phyloP scores from a whole-genome alignment of 2,329 filamentous ascomycete genomes.

The Dactylellina leptospora region DNA sequence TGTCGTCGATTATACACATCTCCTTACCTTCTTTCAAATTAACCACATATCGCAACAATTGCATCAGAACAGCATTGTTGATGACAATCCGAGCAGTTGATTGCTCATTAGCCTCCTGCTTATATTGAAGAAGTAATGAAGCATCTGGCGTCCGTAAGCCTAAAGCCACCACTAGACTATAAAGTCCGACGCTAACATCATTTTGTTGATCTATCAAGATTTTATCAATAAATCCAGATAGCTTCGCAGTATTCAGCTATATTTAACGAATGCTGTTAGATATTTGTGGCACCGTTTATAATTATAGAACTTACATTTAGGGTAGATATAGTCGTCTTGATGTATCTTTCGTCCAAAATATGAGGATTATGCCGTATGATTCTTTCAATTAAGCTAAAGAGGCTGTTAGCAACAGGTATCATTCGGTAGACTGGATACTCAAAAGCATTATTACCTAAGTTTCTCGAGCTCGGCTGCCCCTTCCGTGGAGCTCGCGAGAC shows the following conservation, averaged over 20 bases:
- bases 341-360: constrained; percentile 12
- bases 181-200: constrained; percentile 9
- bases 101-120: too few species aligned
- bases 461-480: background rate
- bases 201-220: background rate
- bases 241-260: constrained; percentile 11
- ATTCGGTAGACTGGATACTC: too few species aligned
- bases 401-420: background rate
- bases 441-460: constrained; percentile 21
- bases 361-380: constrained; percentile 24
- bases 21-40: constrained; percentile 12
- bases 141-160: constrained; percentile 4
- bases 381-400: constrained; percentile 15
- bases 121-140: constrained; percentile 2
- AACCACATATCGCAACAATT: constrained; percentile 20
- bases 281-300: too few species aligned
- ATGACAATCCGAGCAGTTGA: background rate
- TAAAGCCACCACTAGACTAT: constrained; percentile 27
- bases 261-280: too few species aligned
- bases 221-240: constrained; percentile 2
- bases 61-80: background rate
- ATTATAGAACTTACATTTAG: too few species aligned
- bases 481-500: background rate
- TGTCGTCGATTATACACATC: background rate
- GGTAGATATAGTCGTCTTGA: too few species aligned